A percentile compares a stretch with the other conserved stretches of the same genome.
phyloP scores from a whole-genome alignment of 306 rosid species.

The Styphnolobium japonicum region DNA sequence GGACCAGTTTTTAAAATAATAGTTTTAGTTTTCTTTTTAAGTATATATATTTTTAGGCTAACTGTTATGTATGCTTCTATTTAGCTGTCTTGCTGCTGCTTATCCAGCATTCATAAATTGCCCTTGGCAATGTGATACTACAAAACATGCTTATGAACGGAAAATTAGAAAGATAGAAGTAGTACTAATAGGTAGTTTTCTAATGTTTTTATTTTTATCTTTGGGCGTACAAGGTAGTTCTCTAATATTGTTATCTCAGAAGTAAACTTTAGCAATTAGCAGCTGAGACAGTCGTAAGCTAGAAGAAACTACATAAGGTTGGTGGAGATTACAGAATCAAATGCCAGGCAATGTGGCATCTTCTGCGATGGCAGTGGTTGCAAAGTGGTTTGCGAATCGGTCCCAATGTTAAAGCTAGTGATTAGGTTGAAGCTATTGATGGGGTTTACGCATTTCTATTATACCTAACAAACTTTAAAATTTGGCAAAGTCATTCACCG shows the following conservation, averaged over 20 bases:
- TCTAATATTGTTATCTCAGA: background rate
- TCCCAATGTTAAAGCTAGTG: slow-evolving; percentile 26
- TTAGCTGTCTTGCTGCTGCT: background rate
- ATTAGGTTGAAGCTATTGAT: no score
- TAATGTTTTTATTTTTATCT: background rate
- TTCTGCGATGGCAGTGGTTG: slow-evolving; percentile 32
- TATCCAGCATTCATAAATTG: background rate
- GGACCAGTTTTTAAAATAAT: no score
- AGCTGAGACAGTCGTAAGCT: background rate
- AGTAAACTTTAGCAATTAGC: background rate
- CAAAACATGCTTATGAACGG: background rate
- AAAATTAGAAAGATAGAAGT: background rate
- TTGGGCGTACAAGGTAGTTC: no score
- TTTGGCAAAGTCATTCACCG: slow-evolving; percentile 26
- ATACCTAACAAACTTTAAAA: slow-evolving; percentile 31
- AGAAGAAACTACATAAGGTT: slow-evolving; percentile 7
- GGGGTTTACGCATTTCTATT: slow-evolving; percentile 19
- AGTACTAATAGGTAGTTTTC: background rate
- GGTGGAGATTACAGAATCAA: slow-evolving; percentile 30
- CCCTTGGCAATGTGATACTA: background rate
- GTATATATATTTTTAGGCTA: background rate
- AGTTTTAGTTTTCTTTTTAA: background rate
- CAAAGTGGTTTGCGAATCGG: slow-evolving; percentile 10
- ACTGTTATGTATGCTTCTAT: slow-evolving; percentile 10
- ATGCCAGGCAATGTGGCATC: slow-evolving; percentile 34